Evolutionary conservation across 164 flowering plant genomes (phyloP).

Genomic region (Magnolia changhungtana): DNA sequence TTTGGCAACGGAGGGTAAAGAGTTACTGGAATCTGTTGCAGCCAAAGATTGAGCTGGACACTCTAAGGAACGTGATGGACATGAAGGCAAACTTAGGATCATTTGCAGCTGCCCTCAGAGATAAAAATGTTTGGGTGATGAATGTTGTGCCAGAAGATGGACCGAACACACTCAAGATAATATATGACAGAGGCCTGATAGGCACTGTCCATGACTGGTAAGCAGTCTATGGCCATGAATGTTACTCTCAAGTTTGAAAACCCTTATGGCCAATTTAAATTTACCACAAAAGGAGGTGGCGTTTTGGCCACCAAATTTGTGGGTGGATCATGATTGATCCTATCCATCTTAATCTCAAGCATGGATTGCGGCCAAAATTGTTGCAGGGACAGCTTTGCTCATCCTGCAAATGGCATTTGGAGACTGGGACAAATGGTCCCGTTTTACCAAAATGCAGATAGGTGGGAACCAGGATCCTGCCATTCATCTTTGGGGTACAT

Average conservation of each 20-base stretch:
- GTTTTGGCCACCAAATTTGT: background rate
- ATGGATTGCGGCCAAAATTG: no score
- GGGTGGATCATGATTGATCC: no score
- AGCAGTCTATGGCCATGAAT: background rate
- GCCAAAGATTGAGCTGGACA: slow-evolving; percentile 47
- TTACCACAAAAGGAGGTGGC: background rate
- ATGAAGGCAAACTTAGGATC: slow-evolving; percentile 91
- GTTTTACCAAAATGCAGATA: no score
- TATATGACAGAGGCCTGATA: slow-evolving; percentile 83
- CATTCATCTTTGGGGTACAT: no score
- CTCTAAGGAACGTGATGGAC: slow-evolving; percentile 80
- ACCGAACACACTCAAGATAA: slow-evolving; percentile 74
- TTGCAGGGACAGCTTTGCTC: no score
- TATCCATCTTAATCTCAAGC: no score
- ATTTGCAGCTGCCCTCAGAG: slow-evolving; percentile 78
- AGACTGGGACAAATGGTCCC: no score
- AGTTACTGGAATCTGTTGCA: slow-evolving; percentile 63
- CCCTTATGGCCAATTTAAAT: background rate
- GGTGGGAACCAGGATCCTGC: no score
- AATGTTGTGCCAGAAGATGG: slow-evolving; percentile 89
- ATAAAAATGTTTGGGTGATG: slow-evolving; percentile 90
- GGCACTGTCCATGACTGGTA: slow-evolving; percentile 82
- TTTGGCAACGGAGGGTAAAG: slow-evolving; percentile 66
- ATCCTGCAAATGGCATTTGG: no score
- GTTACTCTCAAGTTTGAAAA: background rate